Percentiles rank a stretch among this genome's conserved stretches.
These are phyloP conservation scores for Salvia rosmarinus DNA, from an alignment of 257 asterid genomes.

Conservation along the genomic window DNA sequence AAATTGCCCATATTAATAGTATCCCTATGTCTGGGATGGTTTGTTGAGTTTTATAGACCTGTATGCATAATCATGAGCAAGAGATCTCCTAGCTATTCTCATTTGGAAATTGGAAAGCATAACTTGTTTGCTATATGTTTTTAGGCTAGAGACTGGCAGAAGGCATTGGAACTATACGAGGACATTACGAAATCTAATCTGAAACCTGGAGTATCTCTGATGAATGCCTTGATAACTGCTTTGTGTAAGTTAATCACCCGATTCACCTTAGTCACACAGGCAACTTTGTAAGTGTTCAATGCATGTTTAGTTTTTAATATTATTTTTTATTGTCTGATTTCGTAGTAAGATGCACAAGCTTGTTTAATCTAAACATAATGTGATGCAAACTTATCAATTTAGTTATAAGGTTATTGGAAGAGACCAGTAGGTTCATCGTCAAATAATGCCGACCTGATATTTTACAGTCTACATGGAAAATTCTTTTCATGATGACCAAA, in stretches of 20 bases:
- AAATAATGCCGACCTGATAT: slow-evolving; percentile 9
- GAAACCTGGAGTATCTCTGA: slow-evolving; percentile 81
- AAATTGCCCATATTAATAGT: no score
- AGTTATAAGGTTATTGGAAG: not conserved
- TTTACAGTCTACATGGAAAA: not conserved
- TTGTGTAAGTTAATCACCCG: slow-evolving; percentile 69
- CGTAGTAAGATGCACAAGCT: not conserved
- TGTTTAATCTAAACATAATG: slow-evolving; percentile 10
- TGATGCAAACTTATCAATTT: slow-evolving; percentile 6
- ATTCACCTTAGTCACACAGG: slow-evolving; percentile 27
- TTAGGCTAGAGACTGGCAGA: slow-evolving; percentile 88
- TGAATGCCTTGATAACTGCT: slow-evolving; percentile 94
- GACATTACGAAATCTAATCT: slow-evolving; percentile 63
- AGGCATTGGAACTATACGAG: slow-evolving; percentile 81
- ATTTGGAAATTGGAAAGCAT: slow-evolving; percentile 22
- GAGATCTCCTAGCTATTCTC: slow-evolving; percentile 5
- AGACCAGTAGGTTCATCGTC: not conserved
- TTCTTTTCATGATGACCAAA: not conserved
- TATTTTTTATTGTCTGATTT: slow-evolving; percentile 25
- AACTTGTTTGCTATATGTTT: slow-evolving; percentile 33
- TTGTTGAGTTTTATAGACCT: not conserved
- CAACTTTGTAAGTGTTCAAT: slow-evolving; percentile 13
- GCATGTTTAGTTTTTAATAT: not conserved
- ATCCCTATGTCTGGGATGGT: no score
- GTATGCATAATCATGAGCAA: slow-evolving; percentile 13